Base-by-base conservation (phyloP, 805 yeast genomes). In the Ogataea pignaliae region DNA sequence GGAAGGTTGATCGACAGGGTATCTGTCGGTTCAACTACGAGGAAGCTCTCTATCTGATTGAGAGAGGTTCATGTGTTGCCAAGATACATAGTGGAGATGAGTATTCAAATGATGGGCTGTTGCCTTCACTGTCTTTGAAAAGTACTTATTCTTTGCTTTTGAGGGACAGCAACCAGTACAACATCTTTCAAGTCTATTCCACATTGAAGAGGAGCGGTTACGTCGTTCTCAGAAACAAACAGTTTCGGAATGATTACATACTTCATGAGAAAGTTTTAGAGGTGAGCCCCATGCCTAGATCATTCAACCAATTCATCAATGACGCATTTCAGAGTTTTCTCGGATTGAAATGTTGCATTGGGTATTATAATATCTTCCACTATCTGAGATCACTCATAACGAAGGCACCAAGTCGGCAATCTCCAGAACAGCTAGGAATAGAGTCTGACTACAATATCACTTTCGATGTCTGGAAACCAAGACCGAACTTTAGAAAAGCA, bases 401-500 rank as follows among this genome's bases (percentile, higher is more conserved):
- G 7, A 36, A 12, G 10, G 37, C 28, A 26, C 37, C 9, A 34
- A 34, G 34, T 13, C 34, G 39, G n/a, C 6, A 33, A 16, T 29
- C n/a, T 11, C 13, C 31, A 1, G 41, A 38, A 21, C 35, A 43
- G 46, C 50, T 12, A n/a, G 18, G 18, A 61, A 55, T 44, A 50
- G 61, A 3, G 50, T 46, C 41, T 54, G 57, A 35, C 52, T 57
- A 46, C 33, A 44, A 57, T 5, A 64, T 84, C 3, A 68, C 76
- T 0, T 89, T 71, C 54, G 72, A 84, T 54, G 85, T 87, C 3
- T 90, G 97, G 96, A 88, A 86, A 59, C 97, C 98, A 2, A 68
- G 73, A 2, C 73, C 85, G 0, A 64, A 69, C 3, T 90, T 85
- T 66, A 81, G 81, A 46, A 88, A 88, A 53, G 80, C 78, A 30